Conservation (phyloP, 2,329 filamentous ascomycete genomes). For the Aspergillus sp. region DNA sequence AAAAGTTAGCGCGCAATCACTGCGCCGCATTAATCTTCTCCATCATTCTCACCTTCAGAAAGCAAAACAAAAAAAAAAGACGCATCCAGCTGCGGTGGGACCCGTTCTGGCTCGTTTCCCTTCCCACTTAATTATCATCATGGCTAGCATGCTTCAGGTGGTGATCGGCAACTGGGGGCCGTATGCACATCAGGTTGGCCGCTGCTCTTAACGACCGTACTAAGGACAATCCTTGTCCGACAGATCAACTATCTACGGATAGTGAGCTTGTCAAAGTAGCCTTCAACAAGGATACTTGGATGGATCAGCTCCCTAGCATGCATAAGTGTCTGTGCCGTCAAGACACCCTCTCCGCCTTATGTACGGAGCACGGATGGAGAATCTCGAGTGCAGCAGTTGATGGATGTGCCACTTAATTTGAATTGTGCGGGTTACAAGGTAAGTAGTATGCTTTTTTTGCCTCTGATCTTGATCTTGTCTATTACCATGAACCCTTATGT, state of each 20-base stretch:
- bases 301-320: background rate
- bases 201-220: slow-evolving; percentile 8
- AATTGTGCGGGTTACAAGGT: background rate
- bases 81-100: background rate
- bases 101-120: background rate
- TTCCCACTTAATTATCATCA: background rate
- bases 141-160: slow-evolving; percentile 21
- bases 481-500: background rate
- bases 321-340: background rate
- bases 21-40: background rate
- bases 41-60: background rate
- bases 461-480: background rate
- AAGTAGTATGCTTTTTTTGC: background rate
- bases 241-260: background rate
- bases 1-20: background rate
- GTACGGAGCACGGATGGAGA: background rate
- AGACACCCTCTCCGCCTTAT: background rate
- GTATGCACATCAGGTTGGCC: slow-evolving; percentile 21
- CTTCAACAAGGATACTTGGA: background rate
- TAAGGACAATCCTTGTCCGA: slow-evolving; percentile 11
- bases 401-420: background rate
- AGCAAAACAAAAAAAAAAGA: background rate
- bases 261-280: background rate
- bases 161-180: slow-evolving; percentile 22
- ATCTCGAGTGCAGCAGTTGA: background rate